Base-by-base conservation (phyloP, 2,329 filamentous ascomycete species). In the Arthrobotrys pseudoclavata region DNA sequence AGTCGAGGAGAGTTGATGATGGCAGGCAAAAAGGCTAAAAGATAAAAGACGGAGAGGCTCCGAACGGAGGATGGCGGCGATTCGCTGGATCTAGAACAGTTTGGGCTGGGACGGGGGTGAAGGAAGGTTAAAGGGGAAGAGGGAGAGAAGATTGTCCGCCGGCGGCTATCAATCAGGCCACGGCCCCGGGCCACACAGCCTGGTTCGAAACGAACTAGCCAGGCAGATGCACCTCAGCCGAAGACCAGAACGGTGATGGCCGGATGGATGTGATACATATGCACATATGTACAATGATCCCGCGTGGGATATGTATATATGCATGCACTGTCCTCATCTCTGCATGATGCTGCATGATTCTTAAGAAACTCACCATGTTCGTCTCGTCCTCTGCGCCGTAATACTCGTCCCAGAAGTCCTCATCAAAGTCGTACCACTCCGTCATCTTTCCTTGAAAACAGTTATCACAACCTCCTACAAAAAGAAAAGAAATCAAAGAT, bases 391-490 rank as follows among this genome's bases (percentile, higher is more conserved):
- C 72, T 37, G 18, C 64, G 60, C 40, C 66, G 34, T 76, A 76
- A 37, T 69, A 69, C 37, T 70, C 57, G 66, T 76, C 72, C 72
- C 72, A 76, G 50, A 76, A 76, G 42, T 70, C 72, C 18, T 42
- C 72, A 22, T 76, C 72, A 61, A 76, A 76, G 26, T 76, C 72
- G 42, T 69, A 76, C 64, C 66, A 76, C 24, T 76, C 72, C 37
- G 29, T 66, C 72, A 76, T 76, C 18, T 69, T 40, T 47, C 22
- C 18, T 45, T 9, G 3, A 6, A 18, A 2, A 42, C 4, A 12
- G 12, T 15, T n/a, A n/a, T 47, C 18, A 24, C 22, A 50, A 13
- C 42, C 42, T 50, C 15, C 13, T 10, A 57, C 18, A 29, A 40
- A 9, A 37, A 34, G 24, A 47, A 50, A 18, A 31, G 24, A 45